These are phyloP conservation scores for Boletus smithii DNA, from an alignment of 1,284 basidiomycete species.

Conservation along the genomic window DNA sequence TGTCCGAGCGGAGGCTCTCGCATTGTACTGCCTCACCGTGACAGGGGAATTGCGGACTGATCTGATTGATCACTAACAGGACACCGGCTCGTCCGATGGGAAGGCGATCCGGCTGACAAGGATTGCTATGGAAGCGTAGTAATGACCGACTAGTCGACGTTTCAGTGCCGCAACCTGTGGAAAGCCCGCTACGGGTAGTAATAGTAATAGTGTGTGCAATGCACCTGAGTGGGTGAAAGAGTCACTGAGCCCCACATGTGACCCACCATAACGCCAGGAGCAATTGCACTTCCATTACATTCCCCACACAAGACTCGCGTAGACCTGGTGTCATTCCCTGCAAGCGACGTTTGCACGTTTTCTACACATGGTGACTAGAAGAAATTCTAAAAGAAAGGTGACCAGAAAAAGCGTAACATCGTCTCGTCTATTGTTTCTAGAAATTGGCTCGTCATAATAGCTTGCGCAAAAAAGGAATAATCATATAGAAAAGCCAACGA, in stretches of 20 bases:
- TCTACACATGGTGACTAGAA: conserved; percentile 12
- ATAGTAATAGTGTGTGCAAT: neutral
- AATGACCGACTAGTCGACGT: neutral
- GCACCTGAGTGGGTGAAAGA: neutral
- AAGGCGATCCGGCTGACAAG: neutral
- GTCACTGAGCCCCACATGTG: neutral
- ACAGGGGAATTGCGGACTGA: neutral
- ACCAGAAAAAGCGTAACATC: conserved; percentile 9
- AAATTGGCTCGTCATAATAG: conserved; percentile 21
- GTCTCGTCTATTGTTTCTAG: conserved; percentile 30
- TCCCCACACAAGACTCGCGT: conserved; percentile 16
- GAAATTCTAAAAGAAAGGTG: conserved; percentile 17
- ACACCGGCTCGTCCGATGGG: neutral
- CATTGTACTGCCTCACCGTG: neutral
- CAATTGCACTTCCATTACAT: conserved; percentile 18
- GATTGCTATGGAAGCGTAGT: conserved; percentile 1
- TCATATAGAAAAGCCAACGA: conserved; percentile 38
- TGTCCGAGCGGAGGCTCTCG: neutral
- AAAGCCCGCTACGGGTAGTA: neutral
- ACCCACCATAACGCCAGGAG: conserved; percentile 10
- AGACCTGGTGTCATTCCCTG: conserved; percentile 13
- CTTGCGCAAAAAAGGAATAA: conserved; percentile 38
- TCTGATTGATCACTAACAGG: conserved; percentile 3
- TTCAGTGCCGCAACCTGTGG: neutral
- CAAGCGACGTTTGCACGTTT: conserved; percentile 22